Conservation (phyloP, 495 filamentous ascomycete genomes). For the Xylaria curta region DNA sequence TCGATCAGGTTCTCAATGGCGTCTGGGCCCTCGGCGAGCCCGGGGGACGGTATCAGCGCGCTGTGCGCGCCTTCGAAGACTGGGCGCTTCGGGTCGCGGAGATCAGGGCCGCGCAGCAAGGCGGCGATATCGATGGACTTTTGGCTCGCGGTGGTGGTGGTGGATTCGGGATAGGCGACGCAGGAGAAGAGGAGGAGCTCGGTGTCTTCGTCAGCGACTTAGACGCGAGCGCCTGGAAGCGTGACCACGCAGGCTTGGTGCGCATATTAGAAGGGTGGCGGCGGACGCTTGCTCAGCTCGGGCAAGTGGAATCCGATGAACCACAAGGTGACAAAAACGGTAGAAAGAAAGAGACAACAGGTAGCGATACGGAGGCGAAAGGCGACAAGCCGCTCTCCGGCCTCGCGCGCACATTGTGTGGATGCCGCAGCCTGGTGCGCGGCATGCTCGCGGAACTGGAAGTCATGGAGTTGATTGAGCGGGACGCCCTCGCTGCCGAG, state of each 20-base stretch:
- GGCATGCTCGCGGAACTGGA: conserved; percentile 57
- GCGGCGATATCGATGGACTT: conserved; percentile 34
- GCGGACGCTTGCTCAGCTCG: conserved; percentile 43
- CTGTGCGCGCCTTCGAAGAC: conserved; percentile 56
- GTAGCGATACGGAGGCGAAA: not conserved
- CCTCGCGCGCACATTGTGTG: conserved; percentile 47
- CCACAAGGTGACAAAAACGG: not conserved
- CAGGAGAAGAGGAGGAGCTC: conserved; percentile 26
- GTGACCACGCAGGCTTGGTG: conserved; percentile 47
- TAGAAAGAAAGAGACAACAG: not conserved
- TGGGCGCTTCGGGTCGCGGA: conserved; percentile 54
- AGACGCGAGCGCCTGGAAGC: conserved; percentile 48
- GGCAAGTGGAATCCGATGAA: conserved; percentile 26
- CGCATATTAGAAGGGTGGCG: conserved; percentile 54
- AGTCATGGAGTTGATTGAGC: conserved; percentile 56
- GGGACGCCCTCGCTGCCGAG: conserved; percentile 51
- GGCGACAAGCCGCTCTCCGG: conserved; percentile 35
- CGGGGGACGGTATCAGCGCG: conserved; percentile 55
- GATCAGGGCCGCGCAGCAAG: conserved; percentile 45
- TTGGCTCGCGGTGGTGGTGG: conserved; percentile 33
- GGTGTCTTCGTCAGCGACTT: conserved; percentile 49
- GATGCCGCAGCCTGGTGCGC: conserved; percentile 46
- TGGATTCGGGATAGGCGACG: not conserved
- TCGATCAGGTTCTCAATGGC: conserved; percentile 58
- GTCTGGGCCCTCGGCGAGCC: conserved; percentile 57